These are phyloP conservation scores for Diaporthe sp. DNA, from an alignment of 2,329 filamentous ascomycete genomes.

Conservation along the genomic window DNA sequence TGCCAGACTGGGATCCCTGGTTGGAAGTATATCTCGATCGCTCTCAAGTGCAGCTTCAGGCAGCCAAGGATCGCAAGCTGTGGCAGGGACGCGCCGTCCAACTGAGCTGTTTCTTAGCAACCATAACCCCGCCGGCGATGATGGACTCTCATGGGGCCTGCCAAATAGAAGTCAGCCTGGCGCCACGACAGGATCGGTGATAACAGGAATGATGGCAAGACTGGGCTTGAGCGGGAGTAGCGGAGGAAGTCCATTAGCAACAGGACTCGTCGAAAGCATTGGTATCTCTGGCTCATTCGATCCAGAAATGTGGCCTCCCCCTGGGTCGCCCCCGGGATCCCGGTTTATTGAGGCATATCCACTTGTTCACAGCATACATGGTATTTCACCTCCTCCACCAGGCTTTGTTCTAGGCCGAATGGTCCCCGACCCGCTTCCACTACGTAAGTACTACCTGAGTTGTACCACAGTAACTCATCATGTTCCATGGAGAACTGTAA, in stretches of 20 bases:
- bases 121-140: not conserved
- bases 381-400: not conserved
- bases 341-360: not conserved
- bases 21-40: not conserved
- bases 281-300: not conserved
- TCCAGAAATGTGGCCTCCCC: not conserved
- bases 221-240: not conserved
- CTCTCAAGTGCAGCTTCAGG: not conserved
- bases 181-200: not conserved
- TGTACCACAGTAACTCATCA: no score
- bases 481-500: not conserved
- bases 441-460: not conserved
- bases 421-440: not conserved
- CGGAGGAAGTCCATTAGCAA: not conserved
- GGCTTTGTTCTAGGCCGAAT: not conserved
- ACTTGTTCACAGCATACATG: not conserved
- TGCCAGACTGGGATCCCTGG: not conserved
- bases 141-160: not conserved
- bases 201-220: not conserved
- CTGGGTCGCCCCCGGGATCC: not conserved
- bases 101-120: conserved; percentile 2
- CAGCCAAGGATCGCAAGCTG: not conserved
- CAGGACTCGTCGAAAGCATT: not conserved
- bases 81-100: not conserved
- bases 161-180: not conserved